Evolutionary conservation across 331 rosid species (phyloP), one percentile per base, ranked within the genome.

Genomic region (Rosa hybrid): DNA sequence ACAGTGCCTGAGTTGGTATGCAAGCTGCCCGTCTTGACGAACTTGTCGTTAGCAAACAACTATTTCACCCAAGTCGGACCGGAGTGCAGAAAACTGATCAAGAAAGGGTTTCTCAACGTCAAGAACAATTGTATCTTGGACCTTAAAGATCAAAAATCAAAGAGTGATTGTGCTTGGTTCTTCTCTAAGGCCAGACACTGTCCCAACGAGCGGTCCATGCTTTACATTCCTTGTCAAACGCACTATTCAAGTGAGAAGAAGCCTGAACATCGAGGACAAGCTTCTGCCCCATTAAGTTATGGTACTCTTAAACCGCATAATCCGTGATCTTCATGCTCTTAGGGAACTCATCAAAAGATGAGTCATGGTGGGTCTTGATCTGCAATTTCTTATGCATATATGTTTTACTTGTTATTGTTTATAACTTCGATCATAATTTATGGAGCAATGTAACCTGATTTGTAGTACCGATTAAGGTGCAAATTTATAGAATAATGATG

Each of bases 61-160:
- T 90, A 81, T 46, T 89, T 92, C 78, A 89, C 87, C 0, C 68
- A 78, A 51, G 74, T 92, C 63, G 97, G 93, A 6, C 89, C 91
- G 0, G 49, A 53, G 3, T 92, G 97, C 50, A 2, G 77, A 81
- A 85, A 71, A 21, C 64, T 92, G 76, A 85, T 90, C 14, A 46
- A 72, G 11, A 80, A 81, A 27, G 84, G 75, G 34, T 45, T 78
- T 30, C 65, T 92, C 67, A 78, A 86, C 20, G 85, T 85, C n/a
- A 27, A 21, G 2, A 63, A 27, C 59, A 85, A 85, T 39, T 92
- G 97, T 79, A 86, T 92, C 39, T 68, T 44, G 3, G 88, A 80
- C 10, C 77, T 90, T 1, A 79, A 83, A 0, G 30, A 88, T 27
- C 97, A 92, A 64, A 81, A 30, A 30, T 48, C 94, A 0, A 8